These are phyloP conservation scores for Colletotrichum ledebouriae DNA, from an alignment of 2,329 filamentous ascomycete genomes.

Conservation along the genomic window DNA sequence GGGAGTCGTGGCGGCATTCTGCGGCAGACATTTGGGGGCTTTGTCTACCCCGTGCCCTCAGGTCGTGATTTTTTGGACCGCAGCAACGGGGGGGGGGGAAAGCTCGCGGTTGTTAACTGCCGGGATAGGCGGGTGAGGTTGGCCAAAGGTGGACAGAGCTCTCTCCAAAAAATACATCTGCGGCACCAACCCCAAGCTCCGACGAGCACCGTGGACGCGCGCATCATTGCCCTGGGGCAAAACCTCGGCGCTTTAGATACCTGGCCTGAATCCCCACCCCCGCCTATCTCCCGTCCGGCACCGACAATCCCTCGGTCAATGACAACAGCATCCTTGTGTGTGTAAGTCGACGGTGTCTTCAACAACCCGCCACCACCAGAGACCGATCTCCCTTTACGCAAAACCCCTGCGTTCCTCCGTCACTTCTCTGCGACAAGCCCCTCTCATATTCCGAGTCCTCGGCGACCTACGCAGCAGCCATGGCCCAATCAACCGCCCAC, in stretches of 20 bases:
- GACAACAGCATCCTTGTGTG: conserved; percentile 14
- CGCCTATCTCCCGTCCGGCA: conserved; percentile 28
- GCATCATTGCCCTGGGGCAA: conserved; percentile 19
- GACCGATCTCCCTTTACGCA: background rate
- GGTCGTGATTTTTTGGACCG: too few species aligned
- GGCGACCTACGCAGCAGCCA: conserved; percentile 45
- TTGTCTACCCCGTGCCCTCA: too few species aligned
- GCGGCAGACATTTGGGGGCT: background rate
- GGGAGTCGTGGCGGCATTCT: conserved; percentile 50
- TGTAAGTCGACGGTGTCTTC: conserved; percentile 34
- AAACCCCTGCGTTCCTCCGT: background rate
- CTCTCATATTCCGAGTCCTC: too few species aligned
- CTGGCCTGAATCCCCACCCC: conserved; percentile 19
- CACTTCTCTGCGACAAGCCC: too few species aligned
- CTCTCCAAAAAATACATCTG: conserved; percentile 24
- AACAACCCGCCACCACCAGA: background rate
- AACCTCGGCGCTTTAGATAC: conserved; percentile 34
- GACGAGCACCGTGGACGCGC: background rate
- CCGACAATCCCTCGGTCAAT: conserved; percentile 18
- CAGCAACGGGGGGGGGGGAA: too few species aligned
- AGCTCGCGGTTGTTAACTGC: background rate
- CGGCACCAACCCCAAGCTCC: conserved; percentile 27
- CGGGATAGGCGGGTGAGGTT: conserved; percentile 25
- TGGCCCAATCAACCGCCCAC: conserved; percentile 74
- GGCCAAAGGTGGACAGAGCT: conserved; percentile 34